Evolutionary conservation across 2,329 filamentous ascomycete species (phyloP), one percentile per base, ranked within the genome.

Genomic region (Cryphonectria japonica): DNA sequence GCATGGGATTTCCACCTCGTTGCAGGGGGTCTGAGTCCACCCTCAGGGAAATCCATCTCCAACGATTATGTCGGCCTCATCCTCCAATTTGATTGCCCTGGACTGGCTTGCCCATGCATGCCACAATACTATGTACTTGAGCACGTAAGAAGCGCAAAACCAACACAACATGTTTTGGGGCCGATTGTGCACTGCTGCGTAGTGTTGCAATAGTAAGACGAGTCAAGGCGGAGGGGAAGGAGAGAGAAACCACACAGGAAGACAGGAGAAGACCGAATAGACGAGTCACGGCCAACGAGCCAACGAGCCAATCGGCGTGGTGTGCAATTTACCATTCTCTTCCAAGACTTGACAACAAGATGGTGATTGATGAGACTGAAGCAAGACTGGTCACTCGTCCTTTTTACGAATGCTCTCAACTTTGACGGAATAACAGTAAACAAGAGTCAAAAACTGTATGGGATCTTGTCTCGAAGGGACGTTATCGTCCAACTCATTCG

Each of bases 21-120:
- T 54, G 52, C 54, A 32, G 54, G 54, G 54, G 46, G 46, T 50
- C 26, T 26, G 54, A 59, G 54, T 59, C 54, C 54, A 59, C 54
- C 13, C 22, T 8, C 26, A 26, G 54, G 26, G n/a, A 8, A 32
- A 16, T 32, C 13, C 26, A 59, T 34, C 54, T 59, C 13, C 54
- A 59, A 59, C 14, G 54, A 19, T 29, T 32, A 59, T 59, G 54
- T 59, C 54, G 32, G 26, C 54, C 54, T 57, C 16, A 7, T 39
- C 37, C 37, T 39, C 37, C 37, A 39, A 39, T 39, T 8, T 8
- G 9, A 39, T 22, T 46, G 43, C 43, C 16, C 14, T 46, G 16
- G 16, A 22, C 43, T 22, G 43, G 43, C 37, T 34, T 19, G 19
- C 43, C 14, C 22, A 3, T 57, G 11, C 1, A 34, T 34, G 34